phyloP scores from a whole-genome alignment of 495 filamentous ascomycete genomes.

The Neurospora discreta region DNA sequence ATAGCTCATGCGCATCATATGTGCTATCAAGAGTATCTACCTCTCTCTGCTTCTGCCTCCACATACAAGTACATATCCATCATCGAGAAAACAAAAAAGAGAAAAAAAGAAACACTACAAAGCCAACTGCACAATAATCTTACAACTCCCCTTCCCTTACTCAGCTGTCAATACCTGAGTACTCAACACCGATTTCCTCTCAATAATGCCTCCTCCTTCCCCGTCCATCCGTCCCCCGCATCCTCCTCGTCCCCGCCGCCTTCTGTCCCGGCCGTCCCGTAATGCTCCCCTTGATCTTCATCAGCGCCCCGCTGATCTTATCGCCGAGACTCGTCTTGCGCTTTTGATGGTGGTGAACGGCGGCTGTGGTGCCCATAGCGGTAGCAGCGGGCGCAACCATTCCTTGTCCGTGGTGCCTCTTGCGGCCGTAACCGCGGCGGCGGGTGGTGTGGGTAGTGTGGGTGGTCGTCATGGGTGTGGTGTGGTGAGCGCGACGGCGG shows the following conservation, averaged over 20 bases:
- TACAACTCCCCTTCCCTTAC: neutral
- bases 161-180: neutral
- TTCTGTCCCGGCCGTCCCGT: constrained; percentile 53
- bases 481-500: neutral
- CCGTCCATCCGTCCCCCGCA: constrained; percentile 62
- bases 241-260: constrained; percentile 59
- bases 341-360: constrained; percentile 40
- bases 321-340: constrained; percentile 50
- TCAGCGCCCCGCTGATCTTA: constrained; percentile 57
- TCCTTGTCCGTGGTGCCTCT: constrained; percentile 2
- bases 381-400: constrained; percentile 5
- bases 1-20: too few species aligned
- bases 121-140: neutral
- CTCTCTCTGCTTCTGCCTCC: neutral
- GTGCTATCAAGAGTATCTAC: neutral
- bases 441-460: constrained; percentile 6
- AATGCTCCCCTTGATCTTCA: constrained; percentile 53
- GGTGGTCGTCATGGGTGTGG: constrained; percentile 1
- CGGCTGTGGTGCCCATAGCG: neutral
- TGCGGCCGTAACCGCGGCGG: constrained; percentile 3
- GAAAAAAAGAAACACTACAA: neutral
- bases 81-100: neutral
- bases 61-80: neutral
- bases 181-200: neutral
- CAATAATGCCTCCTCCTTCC: constrained; percentile 15